phyloP scores from a whole-genome alignment of 495 filamentous ascomycete species.

The Lasiosphaeria hispida region DNA sequence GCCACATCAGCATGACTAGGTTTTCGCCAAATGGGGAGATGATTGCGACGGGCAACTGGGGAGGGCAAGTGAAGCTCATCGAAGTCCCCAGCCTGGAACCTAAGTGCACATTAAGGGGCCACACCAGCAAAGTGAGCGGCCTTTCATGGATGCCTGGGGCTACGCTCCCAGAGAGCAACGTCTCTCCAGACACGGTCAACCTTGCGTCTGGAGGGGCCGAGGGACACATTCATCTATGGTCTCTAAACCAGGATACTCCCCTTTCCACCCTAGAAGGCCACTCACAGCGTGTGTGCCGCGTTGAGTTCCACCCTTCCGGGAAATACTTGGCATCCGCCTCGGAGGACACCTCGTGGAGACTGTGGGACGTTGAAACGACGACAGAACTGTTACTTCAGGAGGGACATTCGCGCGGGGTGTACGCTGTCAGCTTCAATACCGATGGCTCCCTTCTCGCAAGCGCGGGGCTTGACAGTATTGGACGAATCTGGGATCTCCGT shows the following conservation, averaged over 20 bases:
- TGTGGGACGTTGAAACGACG: constrained; percentile 89
- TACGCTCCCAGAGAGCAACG: constrained; percentile 64
- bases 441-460: constrained; percentile 89
- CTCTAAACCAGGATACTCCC: constrained; percentile 76
- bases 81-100: constrained; percentile 79
- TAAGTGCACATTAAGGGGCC: constrained; percentile 69
- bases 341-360: constrained; percentile 92
- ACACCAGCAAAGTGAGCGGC: constrained; percentile 84
- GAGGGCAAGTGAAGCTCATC: constrained; percentile 80
- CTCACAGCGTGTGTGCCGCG: constrained; percentile 79
- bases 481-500: constrained; percentile 93
- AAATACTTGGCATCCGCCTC: constrained; percentile 89
- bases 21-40: constrained; percentile 84
- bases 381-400: constrained; percentile 88
- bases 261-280: constrained; percentile 83
- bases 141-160: constrained; percentile 85
- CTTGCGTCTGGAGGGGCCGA: constrained; percentile 90
- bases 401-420: constrained; percentile 90
- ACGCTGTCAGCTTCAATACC: constrained; percentile 79
- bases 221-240: constrained; percentile 88
- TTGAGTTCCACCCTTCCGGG: constrained; percentile 93
- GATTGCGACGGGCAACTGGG: constrained; percentile 89
- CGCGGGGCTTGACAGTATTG: constrained; percentile 89
- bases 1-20: constrained; percentile 83
- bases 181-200: constrained; percentile 74